Percentiles rank a stretch among this genome's conserved stretches.
Conservation (phyloP, 1,284 basidiomycete genomes). For the Entoloma clypeatum region DNA sequence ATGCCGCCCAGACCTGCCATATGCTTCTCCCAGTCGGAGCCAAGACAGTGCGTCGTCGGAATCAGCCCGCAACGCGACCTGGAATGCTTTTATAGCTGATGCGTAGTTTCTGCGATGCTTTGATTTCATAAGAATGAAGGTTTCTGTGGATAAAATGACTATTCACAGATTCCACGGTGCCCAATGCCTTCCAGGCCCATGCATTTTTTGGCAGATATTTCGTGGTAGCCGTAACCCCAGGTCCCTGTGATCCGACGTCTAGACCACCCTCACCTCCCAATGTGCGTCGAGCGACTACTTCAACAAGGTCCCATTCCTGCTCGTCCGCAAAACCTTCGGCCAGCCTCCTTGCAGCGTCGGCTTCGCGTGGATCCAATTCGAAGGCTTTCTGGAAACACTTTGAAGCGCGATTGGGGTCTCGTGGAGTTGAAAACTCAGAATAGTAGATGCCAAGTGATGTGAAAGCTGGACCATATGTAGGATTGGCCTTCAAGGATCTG, state of each 20-base stretch:
- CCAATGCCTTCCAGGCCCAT: slow-evolving; percentile 99
- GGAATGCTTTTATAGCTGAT: slow-evolving; percentile 83
- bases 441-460: slow-evolving; percentile 95
- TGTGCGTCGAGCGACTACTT: slow-evolving; percentile 86
- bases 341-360: slow-evolving; percentile 78
- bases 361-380: slow-evolving; percentile 89
- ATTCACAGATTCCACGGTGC: slow-evolving; percentile 86
- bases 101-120: slow-evolving; percentile 76
- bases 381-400: slow-evolving; percentile 99
- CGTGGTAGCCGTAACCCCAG: slow-evolving; percentile 40
- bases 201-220: slow-evolving; percentile 76
- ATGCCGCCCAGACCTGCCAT: slow-evolving; percentile 83
- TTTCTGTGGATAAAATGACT: slow-evolving; percentile 1
- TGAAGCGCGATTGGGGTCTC: slow-evolving; percentile 81
- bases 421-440: slow-evolving; percentile 62
- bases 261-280: slow-evolving; percentile 90
- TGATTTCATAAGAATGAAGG: slow-evolving; percentile 9
- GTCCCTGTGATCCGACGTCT: slow-evolving; percentile 53
- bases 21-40: slow-evolving; percentile 91
- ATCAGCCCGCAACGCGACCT: slow-evolving; percentile 83
- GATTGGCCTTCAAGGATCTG: slow-evolving; percentile 71
- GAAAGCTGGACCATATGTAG: slow-evolving; percentile 86
- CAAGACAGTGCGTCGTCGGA: slow-evolving; percentile 78
- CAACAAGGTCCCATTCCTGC: slow-evolving; percentile 94
- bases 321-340: slow-evolving; percentile 92